Evolutionary conservation across 371 early-diverging fungal species (phyloP).

Genomic region (Dinochytrium kinnereticum): DNA sequence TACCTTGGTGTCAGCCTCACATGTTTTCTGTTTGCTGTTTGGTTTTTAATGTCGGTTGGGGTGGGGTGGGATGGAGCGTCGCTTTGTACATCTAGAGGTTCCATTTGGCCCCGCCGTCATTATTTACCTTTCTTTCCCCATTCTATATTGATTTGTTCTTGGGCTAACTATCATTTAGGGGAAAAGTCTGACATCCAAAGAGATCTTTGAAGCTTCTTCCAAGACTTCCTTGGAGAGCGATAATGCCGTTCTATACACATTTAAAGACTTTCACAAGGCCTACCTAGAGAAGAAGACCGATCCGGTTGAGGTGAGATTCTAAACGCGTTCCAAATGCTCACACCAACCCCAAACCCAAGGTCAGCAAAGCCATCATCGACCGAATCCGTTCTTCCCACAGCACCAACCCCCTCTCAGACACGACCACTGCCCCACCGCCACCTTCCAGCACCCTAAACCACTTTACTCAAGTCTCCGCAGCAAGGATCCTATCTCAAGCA

Average conservation of each 20-base stretch:
- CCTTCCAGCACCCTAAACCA: conserved; percentile 43
- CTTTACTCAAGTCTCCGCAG: conserved; percentile 39
- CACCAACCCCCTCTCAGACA: background rate
- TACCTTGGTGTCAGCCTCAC: too few species aligned
- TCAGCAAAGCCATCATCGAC: conserved; percentile 41
- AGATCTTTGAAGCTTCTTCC: background rate
- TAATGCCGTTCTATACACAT: too few species aligned
- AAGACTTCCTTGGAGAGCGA: too few species aligned
- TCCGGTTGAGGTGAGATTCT: conserved; percentile 27
- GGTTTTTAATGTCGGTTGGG: too few species aligned
- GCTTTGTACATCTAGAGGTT: too few species aligned
- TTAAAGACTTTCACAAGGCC: conserved; percentile 43
- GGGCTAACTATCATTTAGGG: background rate
- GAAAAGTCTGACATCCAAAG: background rate
- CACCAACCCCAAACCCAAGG: conserved; percentile 26
- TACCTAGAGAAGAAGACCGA: conserved; percentile 44
- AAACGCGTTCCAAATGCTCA: background rate
- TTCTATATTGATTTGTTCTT: background rate
- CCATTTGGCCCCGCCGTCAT: too few species aligned
- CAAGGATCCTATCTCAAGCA: conserved; percentile 61
- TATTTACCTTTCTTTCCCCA: too few species aligned
- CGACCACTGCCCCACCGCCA: background rate
- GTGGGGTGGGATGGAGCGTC: too few species aligned
- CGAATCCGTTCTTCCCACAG: conserved; percentile 30
- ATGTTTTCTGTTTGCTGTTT: too few species aligned